These are phyloP conservation scores for Pseudogymnoascus sp. DNA, from an alignment of 2,329 filamentous ascomycete genomes.

Conservation along the genomic window DNA sequence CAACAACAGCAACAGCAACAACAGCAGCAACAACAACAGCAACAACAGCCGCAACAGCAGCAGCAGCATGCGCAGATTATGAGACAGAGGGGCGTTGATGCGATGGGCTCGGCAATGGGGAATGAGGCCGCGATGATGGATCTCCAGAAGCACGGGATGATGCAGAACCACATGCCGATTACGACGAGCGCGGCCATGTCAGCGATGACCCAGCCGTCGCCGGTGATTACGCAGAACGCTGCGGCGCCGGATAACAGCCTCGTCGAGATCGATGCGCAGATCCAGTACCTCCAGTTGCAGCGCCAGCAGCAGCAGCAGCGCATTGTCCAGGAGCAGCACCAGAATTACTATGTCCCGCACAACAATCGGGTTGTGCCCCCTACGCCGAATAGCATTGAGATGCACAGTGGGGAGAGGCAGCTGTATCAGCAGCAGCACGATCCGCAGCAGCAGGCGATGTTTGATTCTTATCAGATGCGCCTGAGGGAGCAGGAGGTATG, in stretches of 20 bases:
- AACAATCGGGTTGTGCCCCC: constrained; percentile 61
- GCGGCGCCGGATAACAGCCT: constrained; percentile 45
- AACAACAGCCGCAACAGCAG: constrained; percentile 25
- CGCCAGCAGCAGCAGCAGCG: constrained; percentile 48
- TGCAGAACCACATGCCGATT: constrained; percentile 40
- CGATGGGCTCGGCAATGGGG: constrained; percentile 42
- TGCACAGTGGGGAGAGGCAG: constrained; percentile 47
- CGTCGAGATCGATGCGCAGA: constrained; percentile 55
- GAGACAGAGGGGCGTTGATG: constrained; percentile 28
- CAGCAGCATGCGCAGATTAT: constrained; percentile 19
- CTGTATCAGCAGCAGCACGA: constrained; percentile 48
- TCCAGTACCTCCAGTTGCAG: constrained; percentile 57
- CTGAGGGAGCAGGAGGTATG: constrained; percentile 60
- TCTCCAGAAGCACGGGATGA: constrained; percentile 28
- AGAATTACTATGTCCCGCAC: constrained; percentile 44
- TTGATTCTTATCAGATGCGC: constrained; percentile 52
- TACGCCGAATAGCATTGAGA: constrained; percentile 73
- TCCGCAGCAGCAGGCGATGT: constrained; percentile 51
- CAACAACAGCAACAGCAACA: constrained; percentile 20
- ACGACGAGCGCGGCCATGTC: constrained; percentile 38
- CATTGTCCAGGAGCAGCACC: constrained; percentile 40
- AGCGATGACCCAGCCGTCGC: constrained; percentile 34
- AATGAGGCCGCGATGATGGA: constrained; percentile 15
- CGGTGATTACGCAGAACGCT: constrained; percentile 33
- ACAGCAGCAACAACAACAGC: constrained; percentile 32